phyloP scores from a whole-genome alignment of 306 rosid species.

The Morella rubra region DNA sequence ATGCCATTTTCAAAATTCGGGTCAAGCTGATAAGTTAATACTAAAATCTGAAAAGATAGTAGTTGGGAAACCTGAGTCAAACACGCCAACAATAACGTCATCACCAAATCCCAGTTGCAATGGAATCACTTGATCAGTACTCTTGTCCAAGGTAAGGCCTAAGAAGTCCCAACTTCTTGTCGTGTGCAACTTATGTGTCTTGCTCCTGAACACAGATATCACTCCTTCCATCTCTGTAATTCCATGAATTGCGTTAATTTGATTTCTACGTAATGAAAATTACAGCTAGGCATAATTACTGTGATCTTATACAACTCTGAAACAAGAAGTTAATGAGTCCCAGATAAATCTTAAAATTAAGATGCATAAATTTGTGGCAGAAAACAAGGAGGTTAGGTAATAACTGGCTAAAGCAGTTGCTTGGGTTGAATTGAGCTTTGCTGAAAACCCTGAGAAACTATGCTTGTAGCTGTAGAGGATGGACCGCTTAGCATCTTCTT shows the following conservation, averaged over 20 bases:
- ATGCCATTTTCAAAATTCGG: not conserved
- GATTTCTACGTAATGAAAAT: too few species aligned
- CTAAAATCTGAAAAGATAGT: not conserved
- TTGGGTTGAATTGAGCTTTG: slow-evolving; percentile 54
- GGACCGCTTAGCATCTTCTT: slow-evolving; percentile 47
- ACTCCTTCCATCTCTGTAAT: slow-evolving; percentile 55
- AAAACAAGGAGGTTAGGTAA: not conserved
- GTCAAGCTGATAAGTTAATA: not conserved
- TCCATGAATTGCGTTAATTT: not conserved
- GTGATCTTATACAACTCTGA: not conserved
- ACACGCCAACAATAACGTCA: slow-evolving; percentile 44
- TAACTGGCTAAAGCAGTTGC: slow-evolving; percentile 49
- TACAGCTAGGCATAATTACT: too few species aligned
- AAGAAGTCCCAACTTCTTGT: slow-evolving; percentile 69
- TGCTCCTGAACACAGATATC: slow-evolving; percentile 53
- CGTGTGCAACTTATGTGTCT: slow-evolving; percentile 40
- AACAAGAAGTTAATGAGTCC: not conserved
- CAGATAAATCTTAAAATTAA: not conserved
- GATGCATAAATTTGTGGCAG: not conserved
- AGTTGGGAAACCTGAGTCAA: slow-evolving; percentile 47
- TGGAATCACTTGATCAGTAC: slow-evolving; percentile 5
- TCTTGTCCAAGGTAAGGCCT: slow-evolving; percentile 36
- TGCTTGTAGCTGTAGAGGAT: slow-evolving; percentile 61
- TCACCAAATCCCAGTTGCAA: slow-evolving; percentile 38
- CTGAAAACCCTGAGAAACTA: slow-evolving; percentile 63